These are phyloP conservation scores for Allium sativum DNA, from an alignment of 106 monocot genomes.

Conservation along the genomic window DNA sequence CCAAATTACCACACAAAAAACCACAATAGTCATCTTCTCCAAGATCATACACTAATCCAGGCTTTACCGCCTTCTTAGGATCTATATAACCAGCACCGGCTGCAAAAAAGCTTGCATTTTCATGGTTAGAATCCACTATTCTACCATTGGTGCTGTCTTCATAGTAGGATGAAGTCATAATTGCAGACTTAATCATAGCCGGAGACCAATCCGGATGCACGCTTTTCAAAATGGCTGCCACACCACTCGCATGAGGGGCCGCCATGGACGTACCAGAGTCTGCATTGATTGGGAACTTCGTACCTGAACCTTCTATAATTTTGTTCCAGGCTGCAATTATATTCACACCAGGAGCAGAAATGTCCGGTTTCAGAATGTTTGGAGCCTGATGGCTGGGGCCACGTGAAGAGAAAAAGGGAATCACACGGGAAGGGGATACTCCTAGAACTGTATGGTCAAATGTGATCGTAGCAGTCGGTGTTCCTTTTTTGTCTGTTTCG, in stretches of 20 bases:
- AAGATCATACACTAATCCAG: background rate
- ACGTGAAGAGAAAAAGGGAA: conserved; percentile 30
- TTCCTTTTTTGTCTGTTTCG: background rate
- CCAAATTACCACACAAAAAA: background rate
- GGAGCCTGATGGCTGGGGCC: conserved; percentile 9
- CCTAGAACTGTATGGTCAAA: conserved; percentile 10
- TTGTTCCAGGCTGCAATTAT: background rate
- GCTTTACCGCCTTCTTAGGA: background rate
- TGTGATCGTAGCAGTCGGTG: conserved; percentile 10
- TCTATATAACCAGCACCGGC: background rate
- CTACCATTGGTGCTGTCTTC: background rate
- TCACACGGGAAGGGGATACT: conserved; percentile 6
- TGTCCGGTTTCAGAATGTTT: background rate
- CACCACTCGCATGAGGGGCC: background rate
- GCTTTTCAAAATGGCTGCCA: background rate
- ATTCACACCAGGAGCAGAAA: background rate
- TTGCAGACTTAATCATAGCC: background rate
- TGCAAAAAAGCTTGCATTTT: background rate
- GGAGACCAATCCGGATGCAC: background rate
- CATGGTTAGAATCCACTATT: background rate
- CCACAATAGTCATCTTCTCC: background rate
- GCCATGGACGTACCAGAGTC: background rate
- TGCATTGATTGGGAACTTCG: background rate
- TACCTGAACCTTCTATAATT: background rate
- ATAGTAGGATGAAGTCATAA: background rate